These are phyloP conservation scores for Backusella liffmaniae DNA, from an alignment of 192 early-diverging fungal species.

Conservation along the genomic window DNA sequence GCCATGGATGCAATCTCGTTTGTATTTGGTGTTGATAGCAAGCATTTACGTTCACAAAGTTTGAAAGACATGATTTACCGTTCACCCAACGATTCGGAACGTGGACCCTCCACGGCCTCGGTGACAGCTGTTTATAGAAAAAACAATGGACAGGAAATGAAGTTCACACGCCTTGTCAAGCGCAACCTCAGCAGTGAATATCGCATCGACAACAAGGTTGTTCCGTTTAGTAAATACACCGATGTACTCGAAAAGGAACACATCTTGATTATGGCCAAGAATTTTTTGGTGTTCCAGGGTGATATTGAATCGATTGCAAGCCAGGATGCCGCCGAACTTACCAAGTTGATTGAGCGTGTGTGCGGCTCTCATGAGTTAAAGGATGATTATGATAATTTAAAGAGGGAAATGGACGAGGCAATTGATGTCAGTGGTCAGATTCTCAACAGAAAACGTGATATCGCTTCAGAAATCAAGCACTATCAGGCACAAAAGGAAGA, in stretches of 20 bases:
- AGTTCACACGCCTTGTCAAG: constrained; percentile 74
- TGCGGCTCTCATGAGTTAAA: constrained; percentile 92
- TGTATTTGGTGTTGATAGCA: constrained; percentile 92
- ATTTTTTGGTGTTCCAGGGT: constrained; percentile 99
- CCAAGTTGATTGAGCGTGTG: constrained; percentile 93
- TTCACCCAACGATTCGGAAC: constrained; percentile 33
- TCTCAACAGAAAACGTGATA: constrained; percentile 88
- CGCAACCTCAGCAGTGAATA: constrained; percentile 81
- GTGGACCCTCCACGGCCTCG: constrained; percentile 56
- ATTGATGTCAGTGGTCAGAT: constrained; percentile 86
- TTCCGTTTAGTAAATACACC: constrained; percentile 78
- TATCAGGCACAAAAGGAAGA: constrained; percentile 92
- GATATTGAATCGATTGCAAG: constrained; percentile 96
- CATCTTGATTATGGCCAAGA: constrained; percentile 92
- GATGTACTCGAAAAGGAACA: constrained; percentile 77
- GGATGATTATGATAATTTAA: constrained; percentile 83
- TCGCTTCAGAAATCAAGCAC: constrained; percentile 90
- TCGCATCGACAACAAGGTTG: constrained; percentile 73
- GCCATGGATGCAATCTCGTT: constrained; percentile 99
- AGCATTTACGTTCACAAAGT: constrained; percentile 87
- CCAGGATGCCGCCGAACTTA: constrained; percentile 94
- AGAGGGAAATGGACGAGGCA: constrained; percentile 78
- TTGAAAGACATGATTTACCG: constrained; percentile 92
- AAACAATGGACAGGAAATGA: constrained; percentile 54
- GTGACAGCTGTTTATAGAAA: constrained; percentile 87